A percentile compares a stretch with the other conserved stretches of the same genome.
These are phyloP conservation scores for Beta corolliflora DNA, from an alignment of 179 eudicot species.

Conservation along the genomic window DNA sequence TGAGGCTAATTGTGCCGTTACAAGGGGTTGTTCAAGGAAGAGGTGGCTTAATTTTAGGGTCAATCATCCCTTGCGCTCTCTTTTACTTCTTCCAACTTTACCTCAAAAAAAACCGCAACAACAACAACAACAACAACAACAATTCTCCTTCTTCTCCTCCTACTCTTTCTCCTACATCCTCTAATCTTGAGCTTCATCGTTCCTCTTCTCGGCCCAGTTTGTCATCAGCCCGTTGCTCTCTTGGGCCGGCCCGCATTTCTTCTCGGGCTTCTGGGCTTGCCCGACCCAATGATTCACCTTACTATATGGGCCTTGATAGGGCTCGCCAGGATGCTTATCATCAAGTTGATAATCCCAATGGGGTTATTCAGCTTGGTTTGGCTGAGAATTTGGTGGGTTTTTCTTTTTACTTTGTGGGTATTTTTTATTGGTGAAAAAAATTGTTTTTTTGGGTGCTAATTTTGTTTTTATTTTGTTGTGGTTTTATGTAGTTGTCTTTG, in stretches of 20 bases:
- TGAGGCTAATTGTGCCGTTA: slow-evolving; percentile 84
- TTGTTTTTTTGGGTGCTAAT: neutral
- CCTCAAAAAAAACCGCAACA: slow-evolving; percentile 58
- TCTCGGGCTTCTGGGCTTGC: slow-evolving; percentile 53
- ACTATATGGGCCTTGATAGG: slow-evolving; percentile 63
- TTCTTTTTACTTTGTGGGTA: neutral
- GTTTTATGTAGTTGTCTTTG: slow-evolving; percentile 47
- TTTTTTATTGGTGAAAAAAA: neutral
- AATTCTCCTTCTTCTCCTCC: slow-evolving; percentile 28
- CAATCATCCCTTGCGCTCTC: slow-evolving; percentile 84
- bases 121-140: slow-evolving; percentile 15
- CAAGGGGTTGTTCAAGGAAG: slow-evolving; percentile 88
- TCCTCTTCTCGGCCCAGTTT: slow-evolving; percentile 36
- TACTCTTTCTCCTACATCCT: slow-evolving; percentile 41
- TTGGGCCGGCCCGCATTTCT: slow-evolving; percentile 52
- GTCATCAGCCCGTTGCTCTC: slow-evolving; percentile 35
- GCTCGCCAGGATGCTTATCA: slow-evolving; percentile 49
- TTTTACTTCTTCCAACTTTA: slow-evolving; percentile 88
- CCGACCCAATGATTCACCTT: slow-evolving; percentile 46
- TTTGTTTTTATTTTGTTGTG: slow-evolving; percentile 7
- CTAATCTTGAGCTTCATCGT: slow-evolving; percentile 36
- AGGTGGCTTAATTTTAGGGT: slow-evolving; percentile 74
- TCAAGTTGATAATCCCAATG: slow-evolving; percentile 52
- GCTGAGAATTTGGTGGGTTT: slow-evolving; percentile 69
- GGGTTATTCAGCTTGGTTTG: slow-evolving; percentile 75